Evolutionary conservation across 108 stramenopile genomes (phyloP), one percentile per base, ranked within the genome.

Genomic region (Cyclotella choctawhatcheeana): DNA sequence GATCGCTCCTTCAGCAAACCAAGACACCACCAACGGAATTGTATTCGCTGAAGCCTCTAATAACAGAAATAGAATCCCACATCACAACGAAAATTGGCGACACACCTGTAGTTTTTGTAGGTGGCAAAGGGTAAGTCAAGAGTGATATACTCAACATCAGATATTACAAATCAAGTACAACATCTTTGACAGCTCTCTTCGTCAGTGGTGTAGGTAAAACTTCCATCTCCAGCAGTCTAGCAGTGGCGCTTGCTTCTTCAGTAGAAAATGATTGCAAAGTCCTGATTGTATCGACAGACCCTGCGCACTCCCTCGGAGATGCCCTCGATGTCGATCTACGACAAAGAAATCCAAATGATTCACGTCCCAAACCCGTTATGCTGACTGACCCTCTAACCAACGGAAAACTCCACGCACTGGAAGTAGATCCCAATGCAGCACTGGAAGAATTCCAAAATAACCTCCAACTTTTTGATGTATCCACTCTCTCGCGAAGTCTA

Each of bases 231-330:
- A 86, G 95, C 8, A 79, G 97, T 10, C 78, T 97, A 25, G 97
- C 97, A 0, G 89, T 96, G 0, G 82, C 74, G 37, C 65, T 97
- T 52, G 94, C 94, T 0, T 83, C 87, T 3, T 70, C 69, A 6
- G 18, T 64, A 14, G 78, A 90, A 73, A 53, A 77, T 29, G 95
- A 96, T 62, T 63, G 86, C 58, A 88, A 90, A 37, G 90, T 96
- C 0, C 69, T 93, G 43, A 74, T 98, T 20, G 93, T 98, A n/a
- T 95, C 94, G 2, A 98, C 98, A 2, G 98, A 98, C 67, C 98
- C 98, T n/a, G 98, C 98, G 6, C 98, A 98, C 82, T 93, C 91
- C 10, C 68, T 98, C 50, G 95, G 94, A 2, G 98, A 98, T 85
- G 98, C 98, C 10, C 64, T 96, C 45, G 92, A 92, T 74, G 85